These are phyloP conservation scores for Teratosphaeriaceae sp. DNA, from an alignment of 2,329 filamentous ascomycete species.

Conservation along the genomic window DNA sequence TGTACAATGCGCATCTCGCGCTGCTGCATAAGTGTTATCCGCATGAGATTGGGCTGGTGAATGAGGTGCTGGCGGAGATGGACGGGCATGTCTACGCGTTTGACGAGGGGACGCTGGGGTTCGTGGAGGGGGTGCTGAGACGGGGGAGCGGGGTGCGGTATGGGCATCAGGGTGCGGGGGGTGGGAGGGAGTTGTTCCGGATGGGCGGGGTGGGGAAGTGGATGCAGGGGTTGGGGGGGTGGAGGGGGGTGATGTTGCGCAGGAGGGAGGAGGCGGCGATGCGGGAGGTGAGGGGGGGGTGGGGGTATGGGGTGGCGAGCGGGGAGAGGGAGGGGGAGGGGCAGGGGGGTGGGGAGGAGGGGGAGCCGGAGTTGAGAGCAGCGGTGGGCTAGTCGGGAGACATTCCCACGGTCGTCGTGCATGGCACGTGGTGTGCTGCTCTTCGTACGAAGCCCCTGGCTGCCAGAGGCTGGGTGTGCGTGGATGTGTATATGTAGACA, in stretches of 20 bases:
- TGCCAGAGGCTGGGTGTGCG: no score
- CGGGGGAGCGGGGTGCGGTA: conserved; percentile 15
- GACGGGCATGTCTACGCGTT: conserved; percentile 54
- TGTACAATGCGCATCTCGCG: conserved; percentile 62
- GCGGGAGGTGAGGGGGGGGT: conserved; percentile 8
- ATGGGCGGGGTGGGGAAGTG: conserved; percentile 28
- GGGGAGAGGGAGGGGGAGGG: conserved; percentile 1
- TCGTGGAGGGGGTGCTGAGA: conserved; percentile 32
- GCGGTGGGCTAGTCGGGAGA: no score
- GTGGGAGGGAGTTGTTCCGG: conserved; percentile 20
- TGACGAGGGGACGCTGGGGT: conserved; percentile 41
- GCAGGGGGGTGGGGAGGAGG: no score
- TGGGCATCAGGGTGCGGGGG: conserved; percentile 7
- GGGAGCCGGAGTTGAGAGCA: no score
- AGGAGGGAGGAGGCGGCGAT: conserved; percentile 24
- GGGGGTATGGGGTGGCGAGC: not conserved
- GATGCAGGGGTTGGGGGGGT: conserved; percentile 22
- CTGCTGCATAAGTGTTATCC: conserved; percentile 54
- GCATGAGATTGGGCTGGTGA: conserved; percentile 50
- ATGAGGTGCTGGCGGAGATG: conserved; percentile 60
- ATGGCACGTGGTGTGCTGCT: no score
- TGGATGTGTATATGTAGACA: no score
- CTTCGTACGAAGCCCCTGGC: no score
- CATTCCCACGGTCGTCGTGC: no score
- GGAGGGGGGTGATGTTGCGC: conserved; percentile 25